Base-by-base conservation (phyloP, 164 flowering plant genomes). In the Vitis cinerea region DNA sequence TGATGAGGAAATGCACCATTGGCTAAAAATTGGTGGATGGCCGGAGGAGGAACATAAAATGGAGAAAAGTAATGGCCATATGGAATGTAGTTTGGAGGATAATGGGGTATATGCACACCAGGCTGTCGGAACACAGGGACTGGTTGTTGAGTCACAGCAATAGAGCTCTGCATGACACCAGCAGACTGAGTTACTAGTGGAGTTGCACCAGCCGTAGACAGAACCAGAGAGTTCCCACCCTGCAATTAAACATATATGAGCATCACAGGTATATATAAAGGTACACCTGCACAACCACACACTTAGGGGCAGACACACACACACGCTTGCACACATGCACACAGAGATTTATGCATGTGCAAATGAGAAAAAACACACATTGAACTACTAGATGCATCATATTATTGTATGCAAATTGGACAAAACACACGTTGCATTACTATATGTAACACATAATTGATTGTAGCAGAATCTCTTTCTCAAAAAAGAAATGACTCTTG, bases 1-100 rank as follows among this genome's bases (percentile, higher is more conserved):
- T 93, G 98, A 74, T 91, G 97, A 63, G 90, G 92, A 50, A 85
- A 91, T 14, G 88, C 83, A 68, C 91, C 79, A 74, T 88, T 93
- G 81, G 83, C 80, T 54, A 93, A 75, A 74, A 80, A 88, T 72
- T 85, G 97, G 67, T 86, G 97, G 64, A 93, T 83, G 68, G 87
- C 76, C n/a, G 90, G 89, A 44, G 90, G 87, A 50, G 93, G 91
- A 59, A 83, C 82, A 80, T 88, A 93, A 62, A 80, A 83, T 52
- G 93, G 98, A 51, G 98, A 73, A 67, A 83, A 82, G 68, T 89
- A 93, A 56, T 83, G 94, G 67, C 82, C 86, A 69, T 88, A 89
- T 2, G 91, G 97, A 53, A 88, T 49, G 80, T 82, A 93, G 65
- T 86, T 89, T 19, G 93, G 86, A 65, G 93, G 91, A 71, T 83